Percentiles rank a stretch among this genome's conserved stretches.
Conservation (phyloP, 163 green algal species). For the Botryococcus braunii region DNA sequence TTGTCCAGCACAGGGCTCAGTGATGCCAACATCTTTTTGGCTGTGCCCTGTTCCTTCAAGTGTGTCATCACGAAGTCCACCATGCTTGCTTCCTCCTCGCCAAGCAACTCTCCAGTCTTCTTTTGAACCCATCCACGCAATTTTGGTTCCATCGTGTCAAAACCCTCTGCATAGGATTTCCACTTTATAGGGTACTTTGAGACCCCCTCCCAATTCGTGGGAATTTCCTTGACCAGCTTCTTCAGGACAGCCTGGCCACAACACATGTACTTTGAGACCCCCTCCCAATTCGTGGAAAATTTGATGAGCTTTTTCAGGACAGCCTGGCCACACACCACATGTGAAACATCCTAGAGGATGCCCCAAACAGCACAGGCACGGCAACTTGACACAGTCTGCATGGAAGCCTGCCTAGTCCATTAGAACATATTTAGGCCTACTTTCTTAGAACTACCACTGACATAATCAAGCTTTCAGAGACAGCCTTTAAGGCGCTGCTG, state of each 20-base stretch:
- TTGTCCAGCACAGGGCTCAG: slow-evolving; percentile 65
- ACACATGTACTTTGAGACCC: slow-evolving; percentile 54
- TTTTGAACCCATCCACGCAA: slow-evolving; percentile 49
- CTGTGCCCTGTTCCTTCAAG: slow-evolving; percentile 34
- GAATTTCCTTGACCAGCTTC: slow-evolving; percentile 64
- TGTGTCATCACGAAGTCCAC: slow-evolving; percentile 56
- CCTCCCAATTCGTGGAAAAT: slow-evolving; percentile 63
- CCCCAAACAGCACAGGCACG: no score
- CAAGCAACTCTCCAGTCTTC: slow-evolving; percentile 76
- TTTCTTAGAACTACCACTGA: no score
- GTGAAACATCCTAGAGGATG: no score
- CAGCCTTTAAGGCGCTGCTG: no score
- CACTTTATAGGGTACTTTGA: slow-evolving; percentile 67
- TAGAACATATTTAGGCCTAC: no score
- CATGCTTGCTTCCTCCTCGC: slow-evolving; percentile 65
- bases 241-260: slow-evolving; percentile 24
- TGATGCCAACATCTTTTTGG: slow-evolving; percentile 48
- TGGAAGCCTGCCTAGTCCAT: no score
- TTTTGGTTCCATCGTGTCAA: slow-evolving; percentile 13
- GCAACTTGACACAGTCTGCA: no score
- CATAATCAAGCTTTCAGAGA: no score
- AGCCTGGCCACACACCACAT: no score
- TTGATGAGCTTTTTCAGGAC: slow-evolving; percentile 51
- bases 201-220: slow-evolving; percentile 55
- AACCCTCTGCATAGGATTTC: slow-evolving; percentile 32